These are phyloP conservation scores for Nectriaceae sp. DNA, from an alignment of 2,329 filamentous ascomycete species.

Conservation along the genomic window DNA sequence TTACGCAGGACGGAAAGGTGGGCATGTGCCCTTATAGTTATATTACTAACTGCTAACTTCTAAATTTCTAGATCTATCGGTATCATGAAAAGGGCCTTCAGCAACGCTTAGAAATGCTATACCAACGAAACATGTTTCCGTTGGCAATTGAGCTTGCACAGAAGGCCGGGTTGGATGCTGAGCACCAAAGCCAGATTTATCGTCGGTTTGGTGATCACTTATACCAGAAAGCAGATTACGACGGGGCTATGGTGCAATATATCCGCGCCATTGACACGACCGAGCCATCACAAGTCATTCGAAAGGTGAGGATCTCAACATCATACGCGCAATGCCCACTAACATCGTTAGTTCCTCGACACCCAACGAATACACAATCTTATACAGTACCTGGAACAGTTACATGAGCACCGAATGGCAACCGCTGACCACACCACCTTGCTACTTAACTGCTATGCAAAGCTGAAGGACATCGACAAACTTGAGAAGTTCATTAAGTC, in stretches of 20 bases:
- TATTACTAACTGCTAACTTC: background rate
- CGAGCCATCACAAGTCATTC: constrained; percentile 92
- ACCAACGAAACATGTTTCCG: constrained; percentile 89
- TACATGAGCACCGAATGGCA: constrained; percentile 91
- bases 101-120: constrained; percentile 90
- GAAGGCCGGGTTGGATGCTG: constrained; percentile 76
- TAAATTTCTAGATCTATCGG: constrained; percentile 64
- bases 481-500: constrained; percentile 96
- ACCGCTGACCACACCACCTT: constrained; percentile 95
- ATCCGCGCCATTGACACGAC: constrained; percentile 94
- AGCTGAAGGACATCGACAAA: constrained; percentile 95
- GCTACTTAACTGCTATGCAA: constrained; percentile 95
- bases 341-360: constrained; percentile 72
- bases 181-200: constrained; percentile 89
- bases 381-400: constrained; percentile 93
- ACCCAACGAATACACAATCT: constrained; percentile 97
- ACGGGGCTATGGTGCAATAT: constrained; percentile 99
- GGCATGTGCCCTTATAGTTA: constrained; percentile 12
- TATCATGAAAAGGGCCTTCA: constrained; percentile 91
- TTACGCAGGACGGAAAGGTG: constrained; percentile 91
- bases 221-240: constrained; percentile 94
- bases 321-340: constrained; percentile 16
- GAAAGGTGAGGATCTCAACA: constrained; percentile 61
- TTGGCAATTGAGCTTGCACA: constrained; percentile 91
- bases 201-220: constrained; percentile 91